These are phyloP conservation scores for Claviceps maximensis DNA, from an alignment of 2,329 filamentous ascomycete genomes.

Conservation along the genomic window DNA sequence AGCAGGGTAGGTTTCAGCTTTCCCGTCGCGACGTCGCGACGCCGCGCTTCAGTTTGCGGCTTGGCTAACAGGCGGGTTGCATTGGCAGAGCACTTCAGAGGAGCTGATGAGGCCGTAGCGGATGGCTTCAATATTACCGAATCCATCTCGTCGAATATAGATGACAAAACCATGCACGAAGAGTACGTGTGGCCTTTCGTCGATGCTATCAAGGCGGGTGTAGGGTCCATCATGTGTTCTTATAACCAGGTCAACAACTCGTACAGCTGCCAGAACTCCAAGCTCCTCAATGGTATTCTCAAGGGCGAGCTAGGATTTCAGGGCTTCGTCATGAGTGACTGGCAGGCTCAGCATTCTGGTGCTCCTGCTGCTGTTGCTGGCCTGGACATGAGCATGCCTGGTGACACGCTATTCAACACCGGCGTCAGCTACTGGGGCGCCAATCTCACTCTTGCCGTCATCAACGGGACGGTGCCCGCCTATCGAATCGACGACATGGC, in stretches of 20 bases:
- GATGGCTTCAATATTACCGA: constrained; percentile 50
- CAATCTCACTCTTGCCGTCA: constrained; percentile 74
- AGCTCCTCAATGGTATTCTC: constrained; percentile 59
- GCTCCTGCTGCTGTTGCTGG: constrained; percentile 55
- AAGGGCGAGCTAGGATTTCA: constrained; percentile 74
- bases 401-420: constrained; percentile 64
- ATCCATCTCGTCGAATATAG: constrained; percentile 45
- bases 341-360: constrained; percentile 61
- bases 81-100: constrained; percentile 55
- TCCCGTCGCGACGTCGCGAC: too few relatives aligned
- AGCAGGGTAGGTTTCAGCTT: constrained; percentile 36
- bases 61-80: not conserved
- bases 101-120: constrained; percentile 38
- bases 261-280: constrained; percentile 68
- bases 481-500: constrained; percentile 89
- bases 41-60: not conserved
- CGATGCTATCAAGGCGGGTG: constrained; percentile 55
- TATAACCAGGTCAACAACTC: constrained; percentile 74
- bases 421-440: constrained; percentile 67
- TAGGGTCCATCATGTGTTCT: constrained; percentile 51
- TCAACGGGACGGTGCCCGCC: constrained; percentile 80
- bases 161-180: constrained; percentile 64
- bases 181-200: constrained; percentile 69
- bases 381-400: constrained; percentile 81
- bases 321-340: constrained; percentile 71